A percentile compares a stretch with the other conserved stretches of the same genome.
These are phyloP conservation scores for Trichosanthes truncata DNA, from an alignment of 306 rosid species.

Conservation along the genomic window DNA sequence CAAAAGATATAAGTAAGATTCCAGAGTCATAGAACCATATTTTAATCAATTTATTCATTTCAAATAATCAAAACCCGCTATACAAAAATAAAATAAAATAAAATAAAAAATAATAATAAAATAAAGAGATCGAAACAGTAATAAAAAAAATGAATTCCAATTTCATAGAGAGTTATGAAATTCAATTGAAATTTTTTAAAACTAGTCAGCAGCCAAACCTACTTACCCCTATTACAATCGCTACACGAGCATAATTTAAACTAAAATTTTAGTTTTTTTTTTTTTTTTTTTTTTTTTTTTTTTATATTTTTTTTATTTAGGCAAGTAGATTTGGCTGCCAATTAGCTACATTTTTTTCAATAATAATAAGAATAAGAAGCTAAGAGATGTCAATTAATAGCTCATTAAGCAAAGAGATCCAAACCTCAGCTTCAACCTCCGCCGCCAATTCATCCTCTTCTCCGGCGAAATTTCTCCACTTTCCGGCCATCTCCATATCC, in stretches of 20 bases:
- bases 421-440: constrained; percentile 38
- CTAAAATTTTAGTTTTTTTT: neutral
- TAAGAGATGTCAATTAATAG: constrained; percentile 31
- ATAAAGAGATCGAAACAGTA: neutral
- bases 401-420: constrained; percentile 36
- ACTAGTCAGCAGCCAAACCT: neutral
- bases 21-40: no score
- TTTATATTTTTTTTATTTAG: neutral
- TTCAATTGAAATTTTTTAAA: neutral
- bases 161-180: neutral
- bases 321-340: neutral
- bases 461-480: constrained; percentile 30
- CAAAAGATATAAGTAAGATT: no score
- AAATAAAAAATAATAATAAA: no score
- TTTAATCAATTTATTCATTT: no score
- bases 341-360: neutral
- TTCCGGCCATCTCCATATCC: constrained; percentile 47
- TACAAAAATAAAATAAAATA: no score
- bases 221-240: neutral
- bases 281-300: no score
- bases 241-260: neutral
- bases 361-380: neutral
- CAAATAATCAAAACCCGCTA: no score
- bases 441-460: constrained; percentile 22
- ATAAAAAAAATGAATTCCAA: neutral